A percentile compares a stretch with the other conserved stretches of the same genome.
Evolutionary conservation across 306 rosid genomes (phyloP).

Genomic region (Sicyos edulis): DNA sequence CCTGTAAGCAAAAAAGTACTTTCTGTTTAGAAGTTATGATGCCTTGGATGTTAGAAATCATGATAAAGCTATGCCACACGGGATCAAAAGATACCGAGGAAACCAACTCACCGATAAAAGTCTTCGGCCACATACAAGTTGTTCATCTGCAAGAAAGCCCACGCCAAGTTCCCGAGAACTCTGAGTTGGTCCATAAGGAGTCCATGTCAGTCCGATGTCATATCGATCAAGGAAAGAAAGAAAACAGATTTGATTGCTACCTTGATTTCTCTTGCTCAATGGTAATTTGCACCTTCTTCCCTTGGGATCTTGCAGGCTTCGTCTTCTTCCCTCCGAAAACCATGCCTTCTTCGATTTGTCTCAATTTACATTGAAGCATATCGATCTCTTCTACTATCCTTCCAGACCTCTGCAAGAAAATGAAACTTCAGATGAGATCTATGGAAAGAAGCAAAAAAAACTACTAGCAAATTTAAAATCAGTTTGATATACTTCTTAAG

Average conservation of each 20-base stretch:
- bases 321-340: conserved; percentile 66
- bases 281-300: conserved; percentile 79
- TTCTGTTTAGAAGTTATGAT: not conserved
- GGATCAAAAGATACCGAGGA: not conserved
- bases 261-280: conserved; percentile 83
- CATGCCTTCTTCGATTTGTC: conserved; percentile 60
- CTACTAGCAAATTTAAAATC: not conserved
- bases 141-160: conserved; percentile 84
- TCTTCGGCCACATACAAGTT: conserved; percentile 63
- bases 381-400: conserved; percentile 83
- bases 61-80: not conserved
- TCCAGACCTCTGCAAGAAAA: conserved; percentile 61
- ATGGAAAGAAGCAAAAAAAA: not conserved
- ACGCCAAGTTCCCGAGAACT: conserved; percentile 86
- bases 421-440: not conserved
- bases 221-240: conserved; percentile 8
- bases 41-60: conserved; percentile 6
- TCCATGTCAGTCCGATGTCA: not conserved
- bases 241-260: conserved; percentile 29
- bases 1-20: conserved; percentile 31
- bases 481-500: not conserved
- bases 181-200: conserved; percentile 26
- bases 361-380: conserved; percentile 75
- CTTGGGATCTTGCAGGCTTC: conserved; percentile 81
- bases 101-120: conserved; percentile 46